Evolutionary conservation across 768 basidiomycete genomes (phyloP).

Genomic region (Russula sp.): DNA sequence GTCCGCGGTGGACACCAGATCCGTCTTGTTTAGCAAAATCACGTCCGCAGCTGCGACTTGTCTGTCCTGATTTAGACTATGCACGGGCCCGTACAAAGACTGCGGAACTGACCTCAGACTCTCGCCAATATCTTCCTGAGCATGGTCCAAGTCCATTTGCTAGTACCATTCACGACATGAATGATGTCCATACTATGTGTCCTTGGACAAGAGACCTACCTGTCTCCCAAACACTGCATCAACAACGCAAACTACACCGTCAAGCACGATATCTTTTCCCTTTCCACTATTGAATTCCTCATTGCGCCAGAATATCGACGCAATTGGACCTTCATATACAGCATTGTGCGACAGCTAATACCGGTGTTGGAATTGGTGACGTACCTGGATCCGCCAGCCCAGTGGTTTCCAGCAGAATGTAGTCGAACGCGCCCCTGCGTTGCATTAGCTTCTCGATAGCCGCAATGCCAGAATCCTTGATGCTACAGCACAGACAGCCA

Average conservation of each 20-base stretch:
- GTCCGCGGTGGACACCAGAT: constrained; percentile 49
- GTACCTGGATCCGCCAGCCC: constrained; percentile 92
- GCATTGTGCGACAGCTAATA: not conserved
- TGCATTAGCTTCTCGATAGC: constrained; percentile 91
- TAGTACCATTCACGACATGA: constrained; percentile 25
- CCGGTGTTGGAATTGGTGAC: constrained; percentile 4
- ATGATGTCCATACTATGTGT: no score
- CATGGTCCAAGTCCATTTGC: constrained; percentile 83
- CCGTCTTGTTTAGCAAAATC: constrained; percentile 86
- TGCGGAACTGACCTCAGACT: constrained; percentile 55
- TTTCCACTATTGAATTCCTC: constrained; percentile 70
- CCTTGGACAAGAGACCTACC: constrained; percentile 27
- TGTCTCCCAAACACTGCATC: constrained; percentile 76
- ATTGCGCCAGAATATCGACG: constrained; percentile 81
- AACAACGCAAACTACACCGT: constrained; percentile 89
- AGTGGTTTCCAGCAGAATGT: constrained; percentile 93
- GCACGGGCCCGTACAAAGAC: not conserved
- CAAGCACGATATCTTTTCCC: constrained; percentile 63
- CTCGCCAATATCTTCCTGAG: constrained; percentile 61
- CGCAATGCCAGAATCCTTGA: constrained; percentile 88
- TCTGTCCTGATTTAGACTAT: constrained; percentile 34
- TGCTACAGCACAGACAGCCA: constrained; percentile 97
- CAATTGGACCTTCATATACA: constrained; percentile 59
- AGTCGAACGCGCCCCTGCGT: constrained; percentile 83
- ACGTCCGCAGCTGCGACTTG: constrained; percentile 94